Evolutionary conservation across 306 rosid species (phyloP), one percentile per base, ranked within the genome.

Genomic region (Fagus sylvatica): DNA sequence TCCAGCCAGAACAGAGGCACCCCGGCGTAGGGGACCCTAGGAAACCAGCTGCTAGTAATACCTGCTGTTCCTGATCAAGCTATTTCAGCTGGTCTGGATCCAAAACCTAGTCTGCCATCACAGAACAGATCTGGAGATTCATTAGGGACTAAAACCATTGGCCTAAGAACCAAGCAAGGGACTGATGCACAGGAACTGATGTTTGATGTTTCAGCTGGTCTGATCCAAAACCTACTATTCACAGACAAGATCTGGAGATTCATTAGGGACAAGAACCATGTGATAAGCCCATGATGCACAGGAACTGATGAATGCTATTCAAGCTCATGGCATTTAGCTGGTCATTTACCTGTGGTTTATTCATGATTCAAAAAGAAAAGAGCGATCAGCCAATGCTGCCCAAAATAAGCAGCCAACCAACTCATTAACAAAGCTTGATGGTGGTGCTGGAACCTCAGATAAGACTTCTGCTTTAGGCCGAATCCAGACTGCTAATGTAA

Each of bases 1-100:
- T 85, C 87, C 83, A 66, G 87, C 67, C 79, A 87, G 93, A 85
- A 83, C 71, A n/a, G 96, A 93, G 80, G 83, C 90, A 55, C 91
- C 96, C 67, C 88, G 90, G 55, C 98, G 96, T 66, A 88, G 98
- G 86, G 98, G 96, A 28, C n/a, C n/a, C n/a, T n/a, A 96, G 66
- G 84, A 96, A 79, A 81, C 82, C 74, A 39, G 80, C 93, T 78
- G 33, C 81, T n/a, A 6, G 78, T 72, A 36, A 37, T 80, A 69
- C 73, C 91, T 72, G 83, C 75, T 67, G 69, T 69, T 73, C 79
- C 83, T 3, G 90, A 82, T 77, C n/a, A n/a, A n/a, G n/a, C n/a
- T n/a, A 79, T 78, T 82, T 73, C 78, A 73, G 81, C 82, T 42
- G 48, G 64, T 79, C 89, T 82, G 84, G 97, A 84, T 84, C 86